phyloP scores from a whole-genome alignment of 306 rosid genomes.

The Albizia julibrissin region DNA sequence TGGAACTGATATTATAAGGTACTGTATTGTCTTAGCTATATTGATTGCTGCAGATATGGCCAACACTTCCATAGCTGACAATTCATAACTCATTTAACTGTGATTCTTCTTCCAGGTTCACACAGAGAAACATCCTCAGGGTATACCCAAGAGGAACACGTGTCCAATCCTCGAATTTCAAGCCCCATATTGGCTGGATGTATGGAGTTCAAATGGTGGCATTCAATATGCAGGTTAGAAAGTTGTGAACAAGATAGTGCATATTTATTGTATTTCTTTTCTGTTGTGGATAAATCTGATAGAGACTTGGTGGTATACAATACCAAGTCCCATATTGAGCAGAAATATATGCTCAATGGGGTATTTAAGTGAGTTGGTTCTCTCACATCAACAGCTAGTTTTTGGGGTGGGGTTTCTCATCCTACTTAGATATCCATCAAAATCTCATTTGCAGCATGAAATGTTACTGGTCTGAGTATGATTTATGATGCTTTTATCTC shows the following conservation, averaged over 20 bases:
- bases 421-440: no score
- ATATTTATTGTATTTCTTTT: slow-evolving; percentile 16
- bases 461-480: not conserved
- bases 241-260: slow-evolving; percentile 16
- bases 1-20: slow-evolving; percentile 84
- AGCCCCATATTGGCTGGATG: slow-evolving; percentile 89
- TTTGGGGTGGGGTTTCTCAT: no score
- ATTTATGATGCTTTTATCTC: not conserved
- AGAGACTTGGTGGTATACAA: no score
- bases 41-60: not conserved
- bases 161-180: slow-evolving; percentile 76
- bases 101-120: slow-evolving; percentile 56
- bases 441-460: not conserved
- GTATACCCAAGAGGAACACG: slow-evolving; percentile 82
- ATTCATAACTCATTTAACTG: not conserved
- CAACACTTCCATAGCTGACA: not conserved
- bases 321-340: no score
- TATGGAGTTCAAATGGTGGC: slow-evolving; percentile 99
- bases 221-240: slow-evolving; percentile 94
- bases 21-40: slow-evolving; percentile 15
- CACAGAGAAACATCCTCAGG: slow-evolving; percentile 78
- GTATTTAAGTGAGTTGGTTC: no score
- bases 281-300: not conserved
- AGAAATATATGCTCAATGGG: no score
- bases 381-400: no score